Evolutionary conservation across 1,139 yeast genomes (phyloP).

Genomic region (Saccharomyces hybrid): DNA sequence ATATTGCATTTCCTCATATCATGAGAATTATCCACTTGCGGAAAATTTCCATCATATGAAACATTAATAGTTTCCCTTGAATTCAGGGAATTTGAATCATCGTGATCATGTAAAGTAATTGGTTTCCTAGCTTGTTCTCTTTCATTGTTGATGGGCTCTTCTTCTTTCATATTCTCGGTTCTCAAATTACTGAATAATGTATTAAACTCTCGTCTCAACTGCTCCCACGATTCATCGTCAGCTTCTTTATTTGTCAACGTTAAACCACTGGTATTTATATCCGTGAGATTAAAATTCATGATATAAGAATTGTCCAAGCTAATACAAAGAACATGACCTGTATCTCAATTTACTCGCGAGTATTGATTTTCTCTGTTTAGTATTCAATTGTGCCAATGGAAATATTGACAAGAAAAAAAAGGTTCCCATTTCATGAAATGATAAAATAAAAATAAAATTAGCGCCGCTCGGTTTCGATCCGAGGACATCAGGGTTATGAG

Average conservation of each 20-base stretch:
- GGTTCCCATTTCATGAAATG: background rate
- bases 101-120: background rate
- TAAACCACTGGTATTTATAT: background rate
- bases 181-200: background rate
- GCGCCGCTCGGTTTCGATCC: slow-evolving; percentile 99
- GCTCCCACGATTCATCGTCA: background rate
- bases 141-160: background rate
- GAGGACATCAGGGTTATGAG: slow-evolving; percentile 99
- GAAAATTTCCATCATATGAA: background rate
- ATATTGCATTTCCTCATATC: background rate
- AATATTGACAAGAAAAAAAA: background rate
- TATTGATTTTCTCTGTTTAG: background rate
- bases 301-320: background rate
- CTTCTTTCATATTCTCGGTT: background rate
- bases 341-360: background rate
- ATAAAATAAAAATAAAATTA: slow-evolving; percentile 36
- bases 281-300: background rate
- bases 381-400: background rate
- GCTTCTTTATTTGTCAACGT: background rate
- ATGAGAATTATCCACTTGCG: background rate
- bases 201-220: background rate
- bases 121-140: background rate
- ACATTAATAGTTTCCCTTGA: background rate
- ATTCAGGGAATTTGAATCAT: background rate
- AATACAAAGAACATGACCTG: background rate